These are phyloP conservation scores for Phytophthora hybrid DNA, from an alignment of 352 stramenopile genomes.

Conservation along the genomic window DNA sequence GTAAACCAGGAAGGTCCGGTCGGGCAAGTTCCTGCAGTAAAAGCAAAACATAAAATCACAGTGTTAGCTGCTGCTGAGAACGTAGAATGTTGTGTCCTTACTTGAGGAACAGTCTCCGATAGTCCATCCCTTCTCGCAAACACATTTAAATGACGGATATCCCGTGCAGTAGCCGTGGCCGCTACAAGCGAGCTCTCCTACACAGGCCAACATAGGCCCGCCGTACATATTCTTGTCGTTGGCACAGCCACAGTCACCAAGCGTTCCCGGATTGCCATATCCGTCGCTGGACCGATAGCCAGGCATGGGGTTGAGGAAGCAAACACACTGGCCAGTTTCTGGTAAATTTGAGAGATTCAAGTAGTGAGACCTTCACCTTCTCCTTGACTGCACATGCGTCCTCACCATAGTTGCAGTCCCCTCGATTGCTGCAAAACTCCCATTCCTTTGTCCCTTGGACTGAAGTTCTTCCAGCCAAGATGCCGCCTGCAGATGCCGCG, in stretches of 20 bases:
- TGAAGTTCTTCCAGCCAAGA: conserved; percentile 54
- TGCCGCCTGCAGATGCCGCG: conserved; percentile 47
- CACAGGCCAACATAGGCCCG: conserved; percentile 62
- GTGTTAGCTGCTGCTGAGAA: not conserved
- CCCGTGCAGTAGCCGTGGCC: conserved; percentile 75
- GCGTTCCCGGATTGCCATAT: conserved; percentile 85
- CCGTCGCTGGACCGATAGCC: conserved; percentile 86
- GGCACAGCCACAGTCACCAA: conserved; percentile 93
- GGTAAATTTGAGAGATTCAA: not conserved
- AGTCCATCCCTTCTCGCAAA: conserved; percentile 70
- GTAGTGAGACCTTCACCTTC: not conserved
- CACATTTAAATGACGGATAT: conserved; percentile 61
- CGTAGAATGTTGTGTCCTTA: conserved; percentile 24
- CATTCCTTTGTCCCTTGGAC: conserved; percentile 91
- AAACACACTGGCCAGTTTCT: conserved; percentile 63
- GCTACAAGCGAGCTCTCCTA: conserved; percentile 77
- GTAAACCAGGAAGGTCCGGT: conserved; percentile 72
- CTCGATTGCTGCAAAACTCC: conserved; percentile 89
- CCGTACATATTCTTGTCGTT: conserved; percentile 85
- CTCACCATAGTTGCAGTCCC: conserved; percentile 77
- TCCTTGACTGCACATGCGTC: not conserved
- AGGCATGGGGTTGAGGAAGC: conserved; percentile 73
- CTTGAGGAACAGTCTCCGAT: conserved; percentile 70
- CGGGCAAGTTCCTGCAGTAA: conserved; percentile 59
- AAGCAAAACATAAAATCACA: conserved; percentile 9